Percentiles rank a stretch among this genome's conserved stretches.
Evolutionary conservation across 805 yeast species (phyloP).

Genomic region (Lachancea dasiensis): DNA sequence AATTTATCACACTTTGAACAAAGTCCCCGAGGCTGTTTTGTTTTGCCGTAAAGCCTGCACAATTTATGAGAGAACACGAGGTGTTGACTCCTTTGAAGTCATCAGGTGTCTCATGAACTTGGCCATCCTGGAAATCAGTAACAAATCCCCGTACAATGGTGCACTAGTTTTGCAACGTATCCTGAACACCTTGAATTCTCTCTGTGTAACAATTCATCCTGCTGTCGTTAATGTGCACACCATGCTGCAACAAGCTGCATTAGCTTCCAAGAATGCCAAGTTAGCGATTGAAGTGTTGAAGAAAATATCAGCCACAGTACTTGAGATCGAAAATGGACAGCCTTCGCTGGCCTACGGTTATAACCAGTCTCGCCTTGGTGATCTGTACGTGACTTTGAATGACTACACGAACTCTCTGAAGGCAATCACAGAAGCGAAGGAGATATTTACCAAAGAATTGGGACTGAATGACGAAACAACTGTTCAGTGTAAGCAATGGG

Average conservation of each 20-base stretch:
- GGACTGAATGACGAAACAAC: conserved; percentile 69
- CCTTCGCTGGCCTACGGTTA: conserved; percentile 55
- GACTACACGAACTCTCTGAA: conserved; percentile 53
- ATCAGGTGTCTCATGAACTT: conserved; percentile 66
- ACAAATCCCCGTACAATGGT: conserved; percentile 54
- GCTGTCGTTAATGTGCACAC: conserved; percentile 54
- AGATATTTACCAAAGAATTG: conserved; percentile 47
- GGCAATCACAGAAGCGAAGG: conserved; percentile 50
- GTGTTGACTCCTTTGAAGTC: conserved; percentile 75
- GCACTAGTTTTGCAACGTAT: conserved; percentile 58
- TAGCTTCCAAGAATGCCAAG: conserved; percentile 49
- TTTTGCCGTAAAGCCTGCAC: conserved; percentile 62
- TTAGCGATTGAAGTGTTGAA: conserved; percentile 50
- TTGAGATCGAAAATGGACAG: conserved; percentile 47
- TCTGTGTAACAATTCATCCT: conserved; percentile 58
- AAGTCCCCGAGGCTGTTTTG: conserved; percentile 52
- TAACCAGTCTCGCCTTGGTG: conserved; percentile 63
- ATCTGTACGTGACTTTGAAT: conserved; percentile 46
- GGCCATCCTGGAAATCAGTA: conserved; percentile 62
- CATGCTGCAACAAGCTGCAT: conserved; percentile 47
- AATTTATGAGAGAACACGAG: conserved; percentile 73
- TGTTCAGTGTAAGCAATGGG: conserved; percentile 61
- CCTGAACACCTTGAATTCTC: conserved; percentile 48
- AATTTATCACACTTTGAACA: conserved; percentile 54
- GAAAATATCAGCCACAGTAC: conserved; percentile 47